Evolutionary conservation across 2,329 filamentous ascomycete species (phyloP).

Genomic region (Neonectria neomacrospora): DNA sequence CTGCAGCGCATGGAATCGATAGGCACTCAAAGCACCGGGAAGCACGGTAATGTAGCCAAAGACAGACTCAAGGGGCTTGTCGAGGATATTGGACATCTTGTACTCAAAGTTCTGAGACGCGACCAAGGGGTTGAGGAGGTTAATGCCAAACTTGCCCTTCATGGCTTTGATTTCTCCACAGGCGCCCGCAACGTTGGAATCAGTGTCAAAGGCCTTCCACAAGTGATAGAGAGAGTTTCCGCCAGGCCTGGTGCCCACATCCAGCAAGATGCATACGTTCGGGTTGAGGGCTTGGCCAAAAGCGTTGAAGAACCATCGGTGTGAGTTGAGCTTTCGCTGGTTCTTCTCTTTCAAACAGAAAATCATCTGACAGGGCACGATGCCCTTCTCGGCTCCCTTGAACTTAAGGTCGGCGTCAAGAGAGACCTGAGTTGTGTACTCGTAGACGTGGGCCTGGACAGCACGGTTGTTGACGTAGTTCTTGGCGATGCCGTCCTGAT

Average conservation of each 20-base stretch:
- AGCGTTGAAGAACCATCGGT: constrained; percentile 99
- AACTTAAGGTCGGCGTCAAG: constrained; percentile 96
- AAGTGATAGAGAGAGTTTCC: constrained; percentile 94
- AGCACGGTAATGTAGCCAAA: constrained; percentile 99
- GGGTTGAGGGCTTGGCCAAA: constrained; percentile 93
- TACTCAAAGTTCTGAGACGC: constrained; percentile 99
- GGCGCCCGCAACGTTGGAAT: constrained; percentile 96
- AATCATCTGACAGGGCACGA: constrained; percentile 97
- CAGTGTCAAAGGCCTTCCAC: constrained; percentile 98
- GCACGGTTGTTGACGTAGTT: constrained; percentile 97
- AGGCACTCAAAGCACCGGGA: constrained; percentile 93
- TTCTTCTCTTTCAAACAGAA: constrained; percentile 99
- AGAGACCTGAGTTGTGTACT: constrained; percentile 98
- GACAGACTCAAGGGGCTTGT: constrained; percentile 95
- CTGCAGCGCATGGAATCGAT: constrained; percentile 94
- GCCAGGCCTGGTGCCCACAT: constrained; percentile 93
- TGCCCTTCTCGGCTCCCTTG: constrained; percentile 98
- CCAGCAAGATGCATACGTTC: constrained; percentile 95
- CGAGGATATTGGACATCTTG: constrained; percentile 99
- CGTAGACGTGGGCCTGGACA: constrained; percentile 96
- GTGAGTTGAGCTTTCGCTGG: constrained; percentile 96
- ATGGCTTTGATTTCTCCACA: constrained; percentile 98
- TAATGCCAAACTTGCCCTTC: constrained; percentile 85
- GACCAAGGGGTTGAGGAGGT: constrained; percentile 91
- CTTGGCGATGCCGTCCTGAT: constrained; percentile 98